Evolutionary conservation across 2,329 filamentous ascomycete species (phyloP), one percentile per base, ranked within the genome.

Genomic region (Metarhizium brunneum): DNA sequence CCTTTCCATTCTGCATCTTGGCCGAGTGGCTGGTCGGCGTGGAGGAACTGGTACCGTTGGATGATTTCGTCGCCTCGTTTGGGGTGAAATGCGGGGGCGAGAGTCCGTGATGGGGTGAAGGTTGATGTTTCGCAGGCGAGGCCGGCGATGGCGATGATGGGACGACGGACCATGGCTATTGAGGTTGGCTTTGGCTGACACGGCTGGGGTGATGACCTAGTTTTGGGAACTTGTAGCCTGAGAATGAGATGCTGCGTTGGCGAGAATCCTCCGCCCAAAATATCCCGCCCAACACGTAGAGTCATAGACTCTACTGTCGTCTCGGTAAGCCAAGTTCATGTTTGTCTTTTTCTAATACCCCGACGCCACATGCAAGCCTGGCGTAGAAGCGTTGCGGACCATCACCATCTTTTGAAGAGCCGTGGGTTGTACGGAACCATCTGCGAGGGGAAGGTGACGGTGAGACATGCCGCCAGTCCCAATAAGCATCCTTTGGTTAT

Each of bases 101-200:
- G 61, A 1, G 78, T 81, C 35, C 76, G 72, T 0, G 77, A 74
- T 2, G 77, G 76, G 5, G 76, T 76, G 60, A 80, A 81, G 3
- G 73, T 77, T 4, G 77, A 81, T 2, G 76, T 80, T 60, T 81
- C 78, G 62, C 76, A 79, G 35, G 77, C 76, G 2, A 81, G 69
- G 18, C 78, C 78, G 18, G 77, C 77, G 52, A 81, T 71, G 4
- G 73, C 77, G 53, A 81, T 78, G 7, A 76, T 65, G 3, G 77
- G 77, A 29, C 8, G 40, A 25, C 25, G 25, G 40, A 58, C 40
- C 60, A 61, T 58, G n/a, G 10, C 43, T 20, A 47, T 3, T n/a
- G n/a, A n/a, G 4, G 43, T 25, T 25, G 25, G 25, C 25, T 25
- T 25, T 25, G 3, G 25, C 25, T 25, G 25, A 4, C 25, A 25